Base-by-base conservation (phyloP, 352 stramenopile genomes). In the Globisporangium alternatum region DNA sequence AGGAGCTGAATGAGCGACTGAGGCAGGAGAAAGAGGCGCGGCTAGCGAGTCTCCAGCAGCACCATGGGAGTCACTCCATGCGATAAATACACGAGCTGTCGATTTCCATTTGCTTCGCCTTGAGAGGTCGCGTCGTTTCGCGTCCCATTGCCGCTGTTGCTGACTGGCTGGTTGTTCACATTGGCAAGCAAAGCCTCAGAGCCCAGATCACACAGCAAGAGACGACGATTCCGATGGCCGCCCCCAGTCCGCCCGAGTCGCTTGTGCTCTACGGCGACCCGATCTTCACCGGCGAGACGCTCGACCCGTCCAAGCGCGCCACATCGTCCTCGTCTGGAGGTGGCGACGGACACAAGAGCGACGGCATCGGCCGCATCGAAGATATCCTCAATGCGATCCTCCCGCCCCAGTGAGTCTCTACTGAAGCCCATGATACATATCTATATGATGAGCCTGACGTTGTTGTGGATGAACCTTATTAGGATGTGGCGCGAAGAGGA, bases 201-300 rank as follows among this genome's bases (percentile, higher is more conserved):
- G 49, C 47, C 22, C 31, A 70, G 37, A 22, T 41, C 13, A 53
- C 44, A 43, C 12, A 41, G 37, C 12, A 44, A 54, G 25, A 55
- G 12, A 33, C 8, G 48, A 54, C 25, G 19, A 62, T 30, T 51
- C 66, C 15, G 12, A 90, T 90, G 83, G 58, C 80, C n/a, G 69
- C 74, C 6, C 86, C 83, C 3, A 80, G 62, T 28, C 87, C 83
- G 48, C 91, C 91, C 41, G 86, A 96, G 72, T 96, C 81, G 33
- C 79, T 98, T 9, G 81, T 98, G 64, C 90, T 90, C 52, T 97
- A 93, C 71, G 83, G 90, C 22, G 85, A 93, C 37, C 89, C 91
- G 31, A 94, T 98, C 69, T 98, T 97, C 71, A 95, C 87, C 10
- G 91, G 90, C 9, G 84, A 97, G 65, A 83, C 75, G 17, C 66